Conservation (phyloP, 2,329 filamentous ascomycete species). For the Paraconiothyrium sp. region DNA sequence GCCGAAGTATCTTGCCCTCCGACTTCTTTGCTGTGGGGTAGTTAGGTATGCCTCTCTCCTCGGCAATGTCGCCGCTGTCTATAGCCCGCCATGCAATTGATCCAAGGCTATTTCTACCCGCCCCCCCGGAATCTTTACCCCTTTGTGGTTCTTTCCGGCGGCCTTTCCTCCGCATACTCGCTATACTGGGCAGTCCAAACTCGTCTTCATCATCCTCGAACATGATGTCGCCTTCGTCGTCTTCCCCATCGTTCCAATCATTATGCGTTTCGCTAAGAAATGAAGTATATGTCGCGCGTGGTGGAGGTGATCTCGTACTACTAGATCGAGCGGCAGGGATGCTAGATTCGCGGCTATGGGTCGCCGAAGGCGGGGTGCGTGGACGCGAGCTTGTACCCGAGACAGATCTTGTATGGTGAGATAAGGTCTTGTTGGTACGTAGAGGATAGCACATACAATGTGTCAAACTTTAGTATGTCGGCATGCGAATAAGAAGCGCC, state of each 20-base stretch:
- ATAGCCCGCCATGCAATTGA: conserved; percentile 64
- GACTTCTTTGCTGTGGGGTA: conserved; percentile 90
- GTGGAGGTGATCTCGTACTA: conserved; percentile 65
- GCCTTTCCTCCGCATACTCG: conserved; percentile 83
- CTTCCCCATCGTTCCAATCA: conserved; percentile 80
- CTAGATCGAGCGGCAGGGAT: conserved; percentile 65
- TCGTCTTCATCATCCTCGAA: conserved; percentile 92
- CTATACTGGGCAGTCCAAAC: conserved; percentile 91
- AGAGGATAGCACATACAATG: conserved; percentile 65
- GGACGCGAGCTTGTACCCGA: conserved; percentile 72
- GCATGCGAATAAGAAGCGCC: conserved; percentile 97
- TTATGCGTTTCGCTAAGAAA: conserved; percentile 84
- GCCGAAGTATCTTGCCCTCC: conserved; percentile 93
- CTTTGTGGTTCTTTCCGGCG: conserved; percentile 57
- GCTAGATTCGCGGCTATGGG: conserved; percentile 66
- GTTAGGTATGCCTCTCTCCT: conserved; percentile 81
- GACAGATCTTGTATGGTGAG: conserved; percentile 61
- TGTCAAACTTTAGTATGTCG: conserved; percentile 89
- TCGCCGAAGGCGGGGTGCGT: conserved; percentile 74
- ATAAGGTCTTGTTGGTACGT: conserved; percentile 1
- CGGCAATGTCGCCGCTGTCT: conserved; percentile 92
- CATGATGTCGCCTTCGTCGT: conserved; percentile 74
- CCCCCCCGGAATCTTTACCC: conserved; percentile 55
- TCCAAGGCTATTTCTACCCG: conserved; percentile 30
- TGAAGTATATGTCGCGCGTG: conserved; percentile 77